Base-by-base conservation (phyloP, 1,284 basidiomycete species). In the Retiboletus flavoniger region DNA sequence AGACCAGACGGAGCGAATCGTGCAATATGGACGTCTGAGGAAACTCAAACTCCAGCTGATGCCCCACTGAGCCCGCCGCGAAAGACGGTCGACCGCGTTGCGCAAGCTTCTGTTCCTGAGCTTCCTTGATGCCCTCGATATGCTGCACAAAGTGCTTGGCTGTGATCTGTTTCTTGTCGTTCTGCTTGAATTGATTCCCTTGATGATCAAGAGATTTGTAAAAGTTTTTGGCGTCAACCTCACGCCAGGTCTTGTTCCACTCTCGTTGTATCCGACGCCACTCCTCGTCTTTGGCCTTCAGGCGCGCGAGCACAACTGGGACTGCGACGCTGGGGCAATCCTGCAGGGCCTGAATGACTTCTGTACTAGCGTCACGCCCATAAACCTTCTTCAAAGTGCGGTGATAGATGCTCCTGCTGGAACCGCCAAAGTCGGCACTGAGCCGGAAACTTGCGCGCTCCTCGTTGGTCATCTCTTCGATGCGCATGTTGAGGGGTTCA, bases 171-270 rank as follows among this genome's bases (percentile, higher is more conserved):
- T 98, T 98, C 82, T 98, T 98, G 78, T 99, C 97, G 69, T 92
- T 93, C 44, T 82, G 80, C 77, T 98, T 98, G 85, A 97, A 97
- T 59, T 83, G 87, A 67, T 94, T 90, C 6, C 94, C 95, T 56
- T 98, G 95, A 68, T 98, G 94, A 70, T 99, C 97, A 54, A 98
- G 83, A 41, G 90, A 90, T 77, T 97, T 97, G 83, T 95, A 95
- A 71, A 96, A 98, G 76, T 98, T 98, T 74, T 94, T 93, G 54
- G 88, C 89, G 66, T 98, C 96, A 42, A 98, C 91, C 72, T 98
- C 96, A 53, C 95, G 82, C 97, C 97, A 99, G 21, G 95, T 95
- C 58, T 91, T 85, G 75, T 91, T 94, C 94, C 95, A 99, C 72
- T 98, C 96, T 50, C 95, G 82, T 72, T 97, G 92, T 24, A 91